Base-by-base conservation (phyloP, 352 stramenopile species). In the Globisporangium rhizosaccharum region DNA sequence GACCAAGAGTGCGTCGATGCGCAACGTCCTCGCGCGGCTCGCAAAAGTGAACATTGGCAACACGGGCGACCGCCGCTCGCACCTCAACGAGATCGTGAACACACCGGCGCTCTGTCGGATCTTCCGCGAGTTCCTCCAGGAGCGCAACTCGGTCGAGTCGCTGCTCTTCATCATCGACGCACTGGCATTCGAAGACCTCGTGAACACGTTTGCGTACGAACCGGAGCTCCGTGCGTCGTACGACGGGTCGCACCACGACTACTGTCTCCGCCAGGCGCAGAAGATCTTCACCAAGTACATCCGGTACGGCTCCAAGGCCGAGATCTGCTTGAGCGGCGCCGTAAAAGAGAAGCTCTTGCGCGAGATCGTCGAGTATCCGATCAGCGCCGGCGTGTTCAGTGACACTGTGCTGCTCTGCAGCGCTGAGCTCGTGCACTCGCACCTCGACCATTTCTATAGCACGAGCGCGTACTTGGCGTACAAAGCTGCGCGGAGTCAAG, bases 261-360 rank as follows among this genome's bases (percentile, higher is more conserved):
- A 82, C 33, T 84, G 75, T 20, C 61, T 85, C 39, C 73, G 77
- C 1, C 71, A 87, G 33, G 75, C 79, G 3, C 75, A 86, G 46
- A 90, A 90, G 48, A 88, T 87, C 65, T 90, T 87, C 61, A 88
- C 80, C 64, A 90, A 90, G 59, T 90, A 85, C 47, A 73, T 90
- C 20, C 79, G 79, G 14, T 86, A 79, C 51, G 80, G 80, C 23
- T 88, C 80, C 2, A 88, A 88, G 51, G 76, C 80, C 7, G 79
- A 88, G 61, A 75, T 90, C 39, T 83, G 77, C 53, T 50, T 85
- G 2, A 53, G 66, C 12, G 70, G 63, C 2, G 52, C 68, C 4
- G 72, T 81, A 12, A 85, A 86, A 37, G 77, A 75, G 30, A 72
- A 66, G 48, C 44, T 86, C 26, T 55, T 86, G 10, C 70, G 72